Evolutionary conservation across 2,329 filamentous ascomycete genomes (phyloP), one percentile per base, ranked within the genome.

Genomic region (Eurotiales sp.): DNA sequence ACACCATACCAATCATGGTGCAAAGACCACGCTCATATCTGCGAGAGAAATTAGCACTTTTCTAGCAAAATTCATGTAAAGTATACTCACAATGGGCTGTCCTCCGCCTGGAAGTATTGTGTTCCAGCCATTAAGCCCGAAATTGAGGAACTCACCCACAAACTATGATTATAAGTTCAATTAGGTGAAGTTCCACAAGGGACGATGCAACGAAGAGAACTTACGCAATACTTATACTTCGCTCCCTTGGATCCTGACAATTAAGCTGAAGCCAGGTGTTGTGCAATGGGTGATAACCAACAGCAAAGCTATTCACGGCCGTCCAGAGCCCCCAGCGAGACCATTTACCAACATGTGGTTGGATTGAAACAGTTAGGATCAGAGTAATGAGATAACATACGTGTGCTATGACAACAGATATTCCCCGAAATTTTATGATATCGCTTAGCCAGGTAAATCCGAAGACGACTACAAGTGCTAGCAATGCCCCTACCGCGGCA

Each of bases 181-280:
- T n/a, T n/a, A n/a, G n/a, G n/a, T n/a, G n/a, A n/a, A n/a, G n/a
- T n/a, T n/a, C n/a, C n/a, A n/a, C n/a, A n/a, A n/a, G n/a, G n/a
- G n/a, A n/a, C n/a, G n/a, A n/a, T n/a, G n/a, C n/a, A n/a, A n/a
- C n/a, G 23, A 8, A 27, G 27, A 27, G 19, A 11, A 61, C 73
- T 57, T 57, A 77, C 67, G 77, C 76, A 42, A 80, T 72, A 17
- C 65, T 69, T 46, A 80, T 76, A 54, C 74, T 79, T 48, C 76
- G 61, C 59, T 79, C 77, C 4, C 70, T 61, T 0, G 72, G 58
- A 15, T 73, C 72, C 12, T 63, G 65, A 56, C 77, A 79, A 55
- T 80, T 81, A 6, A 79, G 62, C 58, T 79, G 75, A 15, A 77
- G 64, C 77, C 77, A 80, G 0, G 74, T 70, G 59, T 80, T 80